phyloP scores from a whole-genome alignment of 345 rosid genomes.

The Gossypium longicalyx region DNA sequence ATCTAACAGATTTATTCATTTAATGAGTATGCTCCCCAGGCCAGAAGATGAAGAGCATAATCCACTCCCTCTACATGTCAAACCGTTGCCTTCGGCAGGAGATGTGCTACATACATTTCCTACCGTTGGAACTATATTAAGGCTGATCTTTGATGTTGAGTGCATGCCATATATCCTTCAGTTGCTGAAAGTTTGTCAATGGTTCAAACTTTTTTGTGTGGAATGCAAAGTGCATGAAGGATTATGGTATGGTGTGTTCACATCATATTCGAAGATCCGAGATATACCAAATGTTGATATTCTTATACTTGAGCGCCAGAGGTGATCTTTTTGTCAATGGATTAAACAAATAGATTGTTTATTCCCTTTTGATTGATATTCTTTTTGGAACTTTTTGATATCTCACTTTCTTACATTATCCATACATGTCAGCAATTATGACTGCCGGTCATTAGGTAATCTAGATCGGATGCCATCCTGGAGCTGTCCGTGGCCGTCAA shows the following conservation, averaged over 20 bases:
- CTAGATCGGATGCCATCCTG: conserved; percentile 49
- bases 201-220: conserved; percentile 55
- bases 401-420: background rate
- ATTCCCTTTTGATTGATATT: background rate
- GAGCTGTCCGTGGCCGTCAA: conserved; percentile 58
- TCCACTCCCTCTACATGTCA: conserved; percentile 44
- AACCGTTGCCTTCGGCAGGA: conserved; percentile 47
- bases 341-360: background rate
- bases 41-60: conserved; percentile 43
- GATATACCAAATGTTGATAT: conserved; percentile 34
- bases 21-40: conserved; percentile 29
- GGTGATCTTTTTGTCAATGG: conserved; percentile 31
- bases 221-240: conserved; percentile 55
- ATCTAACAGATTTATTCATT: background rate
- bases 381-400: conserved; percentile 12
- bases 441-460: conserved; percentile 38
- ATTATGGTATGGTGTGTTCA: conserved; percentile 57
- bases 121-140: conserved; percentile 63
- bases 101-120: conserved; percentile 61
- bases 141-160: conserved; percentile 40
- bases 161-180: conserved; percentile 32
- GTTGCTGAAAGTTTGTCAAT: conserved; percentile 44
- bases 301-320: conserved; percentile 35
- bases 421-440: conserved; percentile 37
- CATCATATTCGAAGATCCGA: conserved; percentile 39